These are phyloP conservation scores for Arthrobotrys sinensis DNA, from an alignment of 2,329 filamentous ascomycete species.

Conservation along the genomic window DNA sequence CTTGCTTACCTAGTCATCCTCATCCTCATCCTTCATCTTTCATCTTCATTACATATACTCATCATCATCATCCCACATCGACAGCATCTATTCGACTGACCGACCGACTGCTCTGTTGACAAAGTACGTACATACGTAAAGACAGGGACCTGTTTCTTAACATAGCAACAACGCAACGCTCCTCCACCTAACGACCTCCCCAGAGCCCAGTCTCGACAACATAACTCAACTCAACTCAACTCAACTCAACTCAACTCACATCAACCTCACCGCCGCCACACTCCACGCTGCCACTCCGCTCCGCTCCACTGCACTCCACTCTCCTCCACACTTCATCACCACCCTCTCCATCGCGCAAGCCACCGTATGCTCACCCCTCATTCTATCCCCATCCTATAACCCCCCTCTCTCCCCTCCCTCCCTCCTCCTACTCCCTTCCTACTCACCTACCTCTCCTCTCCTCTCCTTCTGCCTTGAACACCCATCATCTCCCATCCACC, in stretches of 20 bases:
- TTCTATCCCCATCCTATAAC: neutral
- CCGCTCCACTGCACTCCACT: conserved; percentile 10
- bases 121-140: neutral
- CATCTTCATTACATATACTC: neutral
- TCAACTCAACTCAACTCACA: neutral
- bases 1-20: neutral
- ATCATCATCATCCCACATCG: neutral
- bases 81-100: too few relatives aligned
- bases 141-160: neutral
- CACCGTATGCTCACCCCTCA: conserved; percentile 21
- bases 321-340: conserved; percentile 38
- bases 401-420: neutral
- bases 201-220: too few relatives aligned
- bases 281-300: conserved; percentile 7
- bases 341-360: conserved; percentile 21
- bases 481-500: neutral
- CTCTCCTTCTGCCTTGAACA: neutral
- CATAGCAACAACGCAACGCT: neutral
- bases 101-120: conserved; percentile 14
- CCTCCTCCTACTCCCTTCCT: neutral
- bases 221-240: too few relatives aligned
- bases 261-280: conserved; percentile 17
- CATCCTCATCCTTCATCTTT: neutral
- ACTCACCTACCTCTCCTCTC: neutral
- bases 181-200: too few relatives aligned